Evolutionary conservation across 2,329 filamentous ascomycete genomes (phyloP), one percentile per base, ranked within the genome.

Genomic region (Phyllosticta citribraziliensis): DNA sequence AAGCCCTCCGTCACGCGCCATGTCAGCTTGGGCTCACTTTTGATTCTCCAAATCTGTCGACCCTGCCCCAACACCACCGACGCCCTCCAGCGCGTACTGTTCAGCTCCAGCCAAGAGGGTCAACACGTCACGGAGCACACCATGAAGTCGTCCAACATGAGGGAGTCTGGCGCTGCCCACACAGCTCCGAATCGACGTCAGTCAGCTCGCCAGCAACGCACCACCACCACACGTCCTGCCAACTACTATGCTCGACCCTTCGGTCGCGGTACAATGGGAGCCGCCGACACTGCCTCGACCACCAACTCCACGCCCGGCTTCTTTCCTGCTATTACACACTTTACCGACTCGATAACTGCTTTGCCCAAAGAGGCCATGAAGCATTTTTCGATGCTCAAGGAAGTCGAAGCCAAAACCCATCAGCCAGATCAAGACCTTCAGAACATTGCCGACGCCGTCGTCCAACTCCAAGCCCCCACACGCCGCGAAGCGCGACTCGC

Each of bases 391-490:
- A 83, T 97, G 61, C 81, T 99, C 67, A 97, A 97, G 74, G 94
- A 99, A 77, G 94, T 97, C 55, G 94, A 99, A 78, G 93, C 93
- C 65, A 99, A 99, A 77, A 89, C 96, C 65, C 94, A 92, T 75
- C 86, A 86, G 25, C 88, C 94, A 6, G 91, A 96, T 73, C 88
- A 94, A 68, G 83, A 87, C 69, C 82, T 99, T 62, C 86, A 88
- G 70, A 83, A 88, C 70, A 81, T 95, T 64, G 84, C 96, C 67
- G 81, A 86, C 64, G 81, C 81, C 58, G 84, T 88, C 51, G 73
- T 76, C 62, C 70, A 72, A 50, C 73, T 77, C 60, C 78, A 78
- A 47, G 73, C 78, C 30, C 77, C 79, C 50, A 70, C 57, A 56
- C 54, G 11, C 54, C 58, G 35, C 6, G 50, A 61, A 40, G 59